These are phyloP conservation scores for Novymonas esmeraldas DNA, from an alignment of 208 protist species.

Conservation along the genomic window DNA sequence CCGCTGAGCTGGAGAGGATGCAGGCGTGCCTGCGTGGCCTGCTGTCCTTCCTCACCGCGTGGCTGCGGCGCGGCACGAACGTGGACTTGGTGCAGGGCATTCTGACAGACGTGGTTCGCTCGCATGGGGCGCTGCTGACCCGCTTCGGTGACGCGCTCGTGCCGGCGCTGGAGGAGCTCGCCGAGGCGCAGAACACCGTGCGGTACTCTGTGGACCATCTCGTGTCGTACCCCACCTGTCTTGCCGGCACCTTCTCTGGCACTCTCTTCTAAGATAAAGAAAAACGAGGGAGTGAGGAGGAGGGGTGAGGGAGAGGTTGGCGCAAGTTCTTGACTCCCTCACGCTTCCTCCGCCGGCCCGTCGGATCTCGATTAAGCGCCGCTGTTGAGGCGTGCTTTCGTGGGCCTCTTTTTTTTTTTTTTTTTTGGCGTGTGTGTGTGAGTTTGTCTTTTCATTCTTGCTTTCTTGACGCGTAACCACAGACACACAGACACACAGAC, in stretches of 20 bases:
- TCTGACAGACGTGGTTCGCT: slow-evolving; percentile 65
- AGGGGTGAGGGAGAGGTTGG: background rate
- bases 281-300: background rate
- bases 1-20: slow-evolving; percentile 62
- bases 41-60: slow-evolving; percentile 59
- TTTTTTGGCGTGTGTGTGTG: slow-evolving; percentile 1
- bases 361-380: too few relatives aligned
- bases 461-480: slow-evolving; percentile 1
- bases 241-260: slow-evolving; percentile 68
- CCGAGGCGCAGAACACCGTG: slow-evolving; percentile 63
- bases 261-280: slow-evolving; percentile 53
- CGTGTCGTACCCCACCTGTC: slow-evolving; percentile 66
- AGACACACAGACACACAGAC: too few relatives aligned
- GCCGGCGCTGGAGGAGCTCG: slow-evolving; percentile 47
- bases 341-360: too few relatives aligned
- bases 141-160: slow-evolving; percentile 52
- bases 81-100: slow-evolving; percentile 85
- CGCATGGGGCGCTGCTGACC: slow-evolving; percentile 68
- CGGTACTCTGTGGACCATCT: slow-evolving; percentile 79
- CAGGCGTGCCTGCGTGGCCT: slow-evolving; percentile 47
- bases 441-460: slow-evolving; percentile 6
- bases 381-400: too few relatives aligned
- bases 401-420: too few relatives aligned
- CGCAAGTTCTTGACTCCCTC: background rate
- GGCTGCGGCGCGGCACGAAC: slow-evolving; percentile 60